phyloP scores from a whole-genome alignment of 2,329 filamentous ascomycete genomes.

The Macrophomina phaseolina region DNA sequence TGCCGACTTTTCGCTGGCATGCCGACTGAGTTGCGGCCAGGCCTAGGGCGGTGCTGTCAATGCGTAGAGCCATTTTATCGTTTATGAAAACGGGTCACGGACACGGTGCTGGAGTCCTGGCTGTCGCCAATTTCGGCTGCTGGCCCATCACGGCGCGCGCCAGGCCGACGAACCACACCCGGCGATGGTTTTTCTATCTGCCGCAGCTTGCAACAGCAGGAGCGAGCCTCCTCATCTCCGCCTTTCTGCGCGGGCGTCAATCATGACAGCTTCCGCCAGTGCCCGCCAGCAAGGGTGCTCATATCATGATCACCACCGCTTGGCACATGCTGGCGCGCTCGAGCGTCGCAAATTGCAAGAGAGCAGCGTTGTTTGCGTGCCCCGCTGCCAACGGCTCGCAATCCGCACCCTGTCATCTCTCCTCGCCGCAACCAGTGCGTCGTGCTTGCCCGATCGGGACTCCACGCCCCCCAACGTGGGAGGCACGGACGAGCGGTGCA shows the following conservation, averaged over 20 bases:
- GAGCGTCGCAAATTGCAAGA: conserved; percentile 23
- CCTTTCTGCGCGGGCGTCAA: conserved; percentile 5
- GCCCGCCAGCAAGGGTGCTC: conserved; percentile 1
- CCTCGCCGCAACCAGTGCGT: conserved; percentile 20
- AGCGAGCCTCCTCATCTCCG: conserved; percentile 24
- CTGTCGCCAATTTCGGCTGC: conserved; percentile 19
- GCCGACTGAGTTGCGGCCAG: background rate
- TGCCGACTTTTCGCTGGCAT: background rate
- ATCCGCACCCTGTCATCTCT: conserved; percentile 14
- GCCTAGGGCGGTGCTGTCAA: conserved; percentile 1
- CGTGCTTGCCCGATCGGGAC: conserved; percentile 18
- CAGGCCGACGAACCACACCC: background rate
- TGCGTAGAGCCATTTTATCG: conserved; percentile 23
- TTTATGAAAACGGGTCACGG: conserved; percentile 25
- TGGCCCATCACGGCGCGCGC: conserved; percentile 10
- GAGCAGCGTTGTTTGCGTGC: conserved; percentile 6
- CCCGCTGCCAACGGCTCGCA: conserved; percentile 14
- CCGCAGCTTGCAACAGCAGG: conserved; percentile 16
- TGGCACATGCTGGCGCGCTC: conserved; percentile 5
- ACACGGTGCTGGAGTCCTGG: conserved; percentile 10
- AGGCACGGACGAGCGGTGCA: conserved; percentile 3
- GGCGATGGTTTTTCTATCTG: conserved; percentile 15
- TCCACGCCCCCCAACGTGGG: conserved; percentile 7
- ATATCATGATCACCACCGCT: conserved; percentile 24
- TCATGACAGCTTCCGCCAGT: conserved; percentile 7